phyloP scores from a whole-genome alignment of 1,284 basidiomycete genomes.

The Heterobasidion occidentale region DNA sequence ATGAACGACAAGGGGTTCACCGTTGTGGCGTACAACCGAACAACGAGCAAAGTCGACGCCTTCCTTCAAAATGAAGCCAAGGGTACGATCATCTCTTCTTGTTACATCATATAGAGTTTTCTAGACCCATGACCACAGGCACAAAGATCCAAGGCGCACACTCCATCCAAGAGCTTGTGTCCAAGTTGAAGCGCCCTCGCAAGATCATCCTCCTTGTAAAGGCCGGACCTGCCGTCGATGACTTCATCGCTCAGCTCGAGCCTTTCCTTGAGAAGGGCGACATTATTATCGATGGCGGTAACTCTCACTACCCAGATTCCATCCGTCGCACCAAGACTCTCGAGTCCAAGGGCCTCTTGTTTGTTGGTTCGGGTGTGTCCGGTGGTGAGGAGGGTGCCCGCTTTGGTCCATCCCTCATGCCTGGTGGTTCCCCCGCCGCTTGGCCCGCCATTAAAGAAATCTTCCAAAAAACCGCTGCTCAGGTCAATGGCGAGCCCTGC shows the following conservation, averaged over 20 bases:
- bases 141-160: conserved; percentile 94
- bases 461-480: conserved; percentile 97
- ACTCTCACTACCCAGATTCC: conserved; percentile 98
- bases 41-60: conserved; percentile 91
- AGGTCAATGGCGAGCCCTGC: conserved; percentile 94
- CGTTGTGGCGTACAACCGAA: conserved; percentile 97
- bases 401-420: conserved; percentile 98
- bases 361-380: conserved; percentile 98
- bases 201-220: conserved; percentile 98
- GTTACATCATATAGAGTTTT: conserved; percentile 12
- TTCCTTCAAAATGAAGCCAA: conserved; percentile 98
- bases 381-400: conserved; percentile 99
- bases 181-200: conserved; percentile 78
- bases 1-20: conserved; percentile 99
- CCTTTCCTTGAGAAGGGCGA: conserved; percentile 72
- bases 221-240: conserved; percentile 73
- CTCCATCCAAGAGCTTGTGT: conserved; percentile 81
- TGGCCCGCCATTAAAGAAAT: conserved; percentile 98
- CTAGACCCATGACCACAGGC: conserved; percentile 40
- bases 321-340: conserved; percentile 93
- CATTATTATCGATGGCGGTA: conserved; percentile 99
- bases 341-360: conserved; percentile 91
- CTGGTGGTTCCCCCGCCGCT: conserved; percentile 89
- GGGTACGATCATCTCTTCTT: conserved; percentile 46
- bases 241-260: conserved; percentile 66